phyloP scores from a whole-genome alignment of 2,329 filamentous ascomycete genomes.

The Venturia pyrina region DNA sequence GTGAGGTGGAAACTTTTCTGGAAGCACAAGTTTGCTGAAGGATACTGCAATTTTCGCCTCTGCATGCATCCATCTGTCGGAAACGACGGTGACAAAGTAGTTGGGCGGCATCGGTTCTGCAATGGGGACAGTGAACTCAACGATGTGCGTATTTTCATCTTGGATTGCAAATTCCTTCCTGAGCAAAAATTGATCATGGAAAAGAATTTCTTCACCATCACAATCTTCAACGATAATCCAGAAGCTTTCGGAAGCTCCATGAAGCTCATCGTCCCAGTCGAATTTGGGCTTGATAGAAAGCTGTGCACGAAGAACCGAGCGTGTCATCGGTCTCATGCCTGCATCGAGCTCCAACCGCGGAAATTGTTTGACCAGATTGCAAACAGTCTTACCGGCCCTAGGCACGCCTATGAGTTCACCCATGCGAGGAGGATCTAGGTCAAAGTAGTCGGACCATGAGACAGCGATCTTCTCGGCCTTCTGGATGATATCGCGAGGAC shows the following conservation, averaged over 20 bases:
- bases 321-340: constrained; percentile 86
- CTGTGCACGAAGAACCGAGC: constrained; percentile 84
- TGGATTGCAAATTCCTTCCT: constrained; percentile 78
- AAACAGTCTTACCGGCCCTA: constrained; percentile 77
- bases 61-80: constrained; percentile 96
- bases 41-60: constrained; percentile 89
- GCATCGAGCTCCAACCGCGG: constrained; percentile 87
- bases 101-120: constrained; percentile 97
- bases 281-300: constrained; percentile 90
- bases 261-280: constrained; percentile 83
- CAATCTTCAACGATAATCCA: constrained; percentile 98
- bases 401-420: constrained; percentile 86
- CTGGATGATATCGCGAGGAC: constrained; percentile 73
- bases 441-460: constrained; percentile 87
- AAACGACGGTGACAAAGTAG: constrained; percentile 92
- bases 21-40: constrained; percentile 82
- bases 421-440: constrained; percentile 92
- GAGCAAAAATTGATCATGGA: constrained; percentile 87
- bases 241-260: constrained; percentile 83
- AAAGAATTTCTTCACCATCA: constrained; percentile 90
- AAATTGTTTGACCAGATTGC: constrained; percentile 81
- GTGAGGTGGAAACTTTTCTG: constrained; percentile 90
- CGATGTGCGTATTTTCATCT: constrained; percentile 72
- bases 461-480: constrained; percentile 95
- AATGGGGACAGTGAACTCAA: constrained; percentile 94